Percentiles rank a stretch among this genome's conserved stretches.
Conservation (phyloP, 257 asterid species). For the Solanum arcanum region DNA sequence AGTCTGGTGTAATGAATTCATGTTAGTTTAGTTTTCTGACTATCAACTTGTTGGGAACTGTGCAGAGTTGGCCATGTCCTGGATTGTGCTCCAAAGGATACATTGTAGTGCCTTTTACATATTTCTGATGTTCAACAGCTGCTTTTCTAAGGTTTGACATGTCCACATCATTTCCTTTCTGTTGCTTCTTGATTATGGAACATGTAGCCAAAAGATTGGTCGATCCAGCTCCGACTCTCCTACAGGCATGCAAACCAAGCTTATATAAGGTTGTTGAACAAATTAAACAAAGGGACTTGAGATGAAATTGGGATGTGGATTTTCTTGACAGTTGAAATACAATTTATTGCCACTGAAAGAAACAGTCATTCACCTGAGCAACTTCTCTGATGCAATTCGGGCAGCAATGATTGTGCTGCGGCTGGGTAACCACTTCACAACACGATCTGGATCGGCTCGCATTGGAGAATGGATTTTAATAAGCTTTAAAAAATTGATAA, state of each 20-base stretch:
- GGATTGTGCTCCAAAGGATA: conserved; percentile 82
- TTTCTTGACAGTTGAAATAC: not conserved
- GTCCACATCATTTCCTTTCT: conserved; percentile 12
- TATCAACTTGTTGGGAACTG: conserved; percentile 32
- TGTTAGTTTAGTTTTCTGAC: not conserved
- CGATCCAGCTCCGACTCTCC: conserved; percentile 83
- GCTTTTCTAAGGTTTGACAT: conserved; percentile 26
- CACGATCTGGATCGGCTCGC: conserved; percentile 81
- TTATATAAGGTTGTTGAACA: not conserved
- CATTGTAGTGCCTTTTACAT: conserved; percentile 55
- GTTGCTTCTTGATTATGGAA: conserved; percentile 48
- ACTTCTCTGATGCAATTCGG: conserved; percentile 68
- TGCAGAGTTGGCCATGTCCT: conserved; percentile 76
- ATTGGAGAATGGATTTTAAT: conserved; percentile 92
- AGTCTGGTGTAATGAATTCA: not conserved
- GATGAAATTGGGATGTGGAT: not conserved
- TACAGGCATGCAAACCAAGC: conserved; percentile 1
- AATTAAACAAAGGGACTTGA: not conserved
- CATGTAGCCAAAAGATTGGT: conserved; percentile 60
- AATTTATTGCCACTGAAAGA: not conserved
- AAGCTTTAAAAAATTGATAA: conserved; percentile 29
- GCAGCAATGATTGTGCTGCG: conserved; percentile 53
- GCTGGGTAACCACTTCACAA: conserved; percentile 69
- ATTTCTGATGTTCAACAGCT: conserved; percentile 45
- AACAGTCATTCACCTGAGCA: conserved; percentile 45